Conservation (phyloP, 306 rosid genomes). For the Datisca glomerata region DNA sequence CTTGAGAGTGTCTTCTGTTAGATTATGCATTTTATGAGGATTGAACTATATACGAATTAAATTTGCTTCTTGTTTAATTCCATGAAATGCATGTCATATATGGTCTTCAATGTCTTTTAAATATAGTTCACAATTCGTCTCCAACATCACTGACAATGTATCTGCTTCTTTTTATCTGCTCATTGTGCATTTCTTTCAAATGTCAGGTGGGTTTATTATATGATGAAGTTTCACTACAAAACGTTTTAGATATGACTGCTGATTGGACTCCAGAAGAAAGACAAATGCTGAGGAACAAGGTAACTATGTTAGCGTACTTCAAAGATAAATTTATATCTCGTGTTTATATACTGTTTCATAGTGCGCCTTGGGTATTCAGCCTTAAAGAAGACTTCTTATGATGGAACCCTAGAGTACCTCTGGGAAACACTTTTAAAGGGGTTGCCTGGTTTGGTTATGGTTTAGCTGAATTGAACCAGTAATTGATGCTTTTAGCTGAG, state of each 20-base stretch:
- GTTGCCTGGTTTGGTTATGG: neutral
- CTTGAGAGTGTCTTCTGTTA: neutral
- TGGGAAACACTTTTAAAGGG: neutral
- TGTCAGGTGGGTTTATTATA: slow-evolving; percentile 87
- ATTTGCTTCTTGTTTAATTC: slow-evolving; percentile 2
- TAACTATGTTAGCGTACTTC: slow-evolving; percentile 10
- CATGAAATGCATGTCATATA: no score
- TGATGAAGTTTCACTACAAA: slow-evolving; percentile 76
- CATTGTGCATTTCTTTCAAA: slow-evolving; percentile 18
- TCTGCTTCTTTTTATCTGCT: slow-evolving; percentile 2
- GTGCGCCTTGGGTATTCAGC: neutral
- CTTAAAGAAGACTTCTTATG: neutral
- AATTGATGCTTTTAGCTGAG: neutral
- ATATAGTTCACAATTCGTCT: no score
- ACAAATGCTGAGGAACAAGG: slow-evolving; percentile 86
- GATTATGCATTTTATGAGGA: no score
- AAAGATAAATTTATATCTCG: neutral
- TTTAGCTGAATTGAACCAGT: neutral
- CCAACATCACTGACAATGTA: no score
- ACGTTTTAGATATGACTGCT: slow-evolving; percentile 64
- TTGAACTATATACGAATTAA: no score
- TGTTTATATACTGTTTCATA: slow-evolving; percentile 2
- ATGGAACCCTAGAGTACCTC: neutral
- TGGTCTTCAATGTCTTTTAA: neutral
- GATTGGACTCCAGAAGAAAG: slow-evolving; percentile 93